Conservation (phyloP, 139 green algal species). For the Edaphochlamys debaryana region DNA sequence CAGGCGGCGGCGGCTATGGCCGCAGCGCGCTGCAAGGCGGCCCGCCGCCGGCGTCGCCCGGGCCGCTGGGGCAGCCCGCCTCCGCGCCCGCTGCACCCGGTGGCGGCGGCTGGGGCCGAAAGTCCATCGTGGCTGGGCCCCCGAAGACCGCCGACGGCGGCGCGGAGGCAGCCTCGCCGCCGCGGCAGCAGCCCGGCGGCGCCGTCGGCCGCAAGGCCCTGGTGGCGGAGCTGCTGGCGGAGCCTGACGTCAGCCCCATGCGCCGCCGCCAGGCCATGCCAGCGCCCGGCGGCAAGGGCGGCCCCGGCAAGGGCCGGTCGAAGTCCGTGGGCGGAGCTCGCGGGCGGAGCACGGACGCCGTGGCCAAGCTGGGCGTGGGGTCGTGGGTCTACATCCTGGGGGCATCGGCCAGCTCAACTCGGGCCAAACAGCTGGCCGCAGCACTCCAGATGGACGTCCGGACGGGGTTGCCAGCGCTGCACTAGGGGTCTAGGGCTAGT, state of each 20-base stretch:
- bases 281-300: background rate
- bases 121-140: constrained; percentile 12
- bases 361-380: constrained; percentile 35
- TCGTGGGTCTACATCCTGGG: constrained; percentile 46
- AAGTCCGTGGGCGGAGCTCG: background rate
- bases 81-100: background rate
- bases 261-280: background rate
- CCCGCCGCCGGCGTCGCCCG: background rate
- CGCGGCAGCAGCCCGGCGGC: background rate
- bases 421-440: constrained; percentile 19
- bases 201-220: constrained; percentile 1
- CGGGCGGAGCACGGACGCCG: background rate
- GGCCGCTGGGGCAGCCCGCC: background rate
- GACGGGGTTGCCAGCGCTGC: constrained; percentile 18
- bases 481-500: too few relatives aligned
- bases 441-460: constrained; percentile 21
- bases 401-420: background rate
- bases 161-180: background rate
- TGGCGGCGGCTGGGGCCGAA: constrained; percentile 23
- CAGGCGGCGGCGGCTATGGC: background rate
- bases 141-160: background rate
- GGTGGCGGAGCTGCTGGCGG: constrained; percentile 13
- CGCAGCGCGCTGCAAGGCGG: background rate
- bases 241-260: background rate
- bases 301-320: constrained; percentile 3